These are phyloP conservation scores for Kluyveromyces siamensis DNA, from an alignment of 805 yeast species.

Conservation along the genomic window DNA sequence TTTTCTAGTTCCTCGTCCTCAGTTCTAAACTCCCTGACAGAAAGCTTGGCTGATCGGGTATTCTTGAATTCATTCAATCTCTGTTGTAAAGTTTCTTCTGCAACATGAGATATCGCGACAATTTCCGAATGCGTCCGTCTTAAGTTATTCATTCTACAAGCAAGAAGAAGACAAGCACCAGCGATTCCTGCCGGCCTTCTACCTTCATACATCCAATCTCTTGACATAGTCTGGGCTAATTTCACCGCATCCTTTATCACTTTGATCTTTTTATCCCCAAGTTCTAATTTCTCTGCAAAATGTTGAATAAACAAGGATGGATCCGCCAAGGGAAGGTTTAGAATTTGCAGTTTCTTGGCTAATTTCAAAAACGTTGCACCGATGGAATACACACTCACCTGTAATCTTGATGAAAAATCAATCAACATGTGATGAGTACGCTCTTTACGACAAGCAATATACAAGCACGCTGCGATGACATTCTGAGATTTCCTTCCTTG, in stretches of 20 bases:
- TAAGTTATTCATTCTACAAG: constrained; percentile 94
- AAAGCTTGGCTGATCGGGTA: constrained; percentile 64
- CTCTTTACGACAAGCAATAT: constrained; percentile 88
- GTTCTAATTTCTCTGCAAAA: constrained; percentile 79
- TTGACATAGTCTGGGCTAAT: constrained; percentile 82
- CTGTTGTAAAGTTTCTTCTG: constrained; percentile 86
- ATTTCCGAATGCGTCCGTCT: constrained; percentile 88
- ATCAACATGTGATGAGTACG: constrained; percentile 91
- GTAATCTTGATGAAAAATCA: constrained; percentile 85
- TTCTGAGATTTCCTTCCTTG: constrained; percentile 96
- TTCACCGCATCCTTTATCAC: constrained; percentile 83
- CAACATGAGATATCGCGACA: constrained; percentile 91
- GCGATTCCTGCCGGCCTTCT: constrained; percentile 98
- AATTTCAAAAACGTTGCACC: constrained; percentile 94
- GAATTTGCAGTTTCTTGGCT: constrained; percentile 77
- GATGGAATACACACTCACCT: constrained; percentile 83
- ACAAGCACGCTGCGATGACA: constrained; percentile 90
- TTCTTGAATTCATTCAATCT: constrained; percentile 80
- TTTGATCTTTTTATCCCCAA: constrained; percentile 62
- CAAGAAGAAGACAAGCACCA: constrained; percentile 87
- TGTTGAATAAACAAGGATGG: constrained; percentile 92
- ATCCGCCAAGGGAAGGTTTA: constrained; percentile 78
- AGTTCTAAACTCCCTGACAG: constrained; percentile 66
- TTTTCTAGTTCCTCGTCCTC: constrained; percentile 25
- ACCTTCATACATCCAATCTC: constrained; percentile 95